Conservation (phyloP, 495 filamentous ascomycete genomes). For the Penicillium soppii region DNA sequence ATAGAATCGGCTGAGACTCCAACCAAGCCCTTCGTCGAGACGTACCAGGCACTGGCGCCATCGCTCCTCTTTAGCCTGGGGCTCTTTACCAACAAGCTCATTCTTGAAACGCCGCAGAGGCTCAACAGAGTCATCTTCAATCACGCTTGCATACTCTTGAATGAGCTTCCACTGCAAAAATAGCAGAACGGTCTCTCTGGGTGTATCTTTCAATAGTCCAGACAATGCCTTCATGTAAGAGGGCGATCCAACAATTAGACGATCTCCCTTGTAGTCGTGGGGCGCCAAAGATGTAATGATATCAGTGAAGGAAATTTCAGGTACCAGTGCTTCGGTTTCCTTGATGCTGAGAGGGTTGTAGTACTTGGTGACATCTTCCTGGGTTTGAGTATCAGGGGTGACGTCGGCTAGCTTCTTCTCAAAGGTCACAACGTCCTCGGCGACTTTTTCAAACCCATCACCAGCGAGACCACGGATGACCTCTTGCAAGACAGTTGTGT, state of each 20-base stretch:
- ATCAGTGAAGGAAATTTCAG: conserved; percentile 51
- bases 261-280: conserved; percentile 43
- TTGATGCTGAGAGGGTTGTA: conserved; percentile 57
- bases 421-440: conserved; percentile 54
- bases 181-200: conserved; percentile 48
- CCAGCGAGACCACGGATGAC: conserved; percentile 36
- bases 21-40: conserved; percentile 57
- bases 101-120: conserved; percentile 61
- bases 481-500: conserved; percentile 48
- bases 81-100: conserved; percentile 57
- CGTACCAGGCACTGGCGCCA: conserved; percentile 66
- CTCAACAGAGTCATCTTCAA: conserved; percentile 58
- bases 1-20: conserved; percentile 65
- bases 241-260: conserved; percentile 59
- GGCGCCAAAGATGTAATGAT: conserved; percentile 57
- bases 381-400: conserved; percentile 57
- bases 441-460: conserved; percentile 22
- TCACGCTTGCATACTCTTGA: conserved; percentile 44
- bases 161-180: conserved; percentile 65
- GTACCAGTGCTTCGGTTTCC: conserved; percentile 51
- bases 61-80: conserved; percentile 60
- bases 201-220: conserved; percentile 44
- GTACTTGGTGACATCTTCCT: conserved; percentile 58
- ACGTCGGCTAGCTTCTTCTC: conserved; percentile 60
- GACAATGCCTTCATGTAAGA: conserved; percentile 54